phyloP scores from a whole-genome alignment of 495 filamentous ascomycete genomes.

The Cetradonia linearis region DNA sequence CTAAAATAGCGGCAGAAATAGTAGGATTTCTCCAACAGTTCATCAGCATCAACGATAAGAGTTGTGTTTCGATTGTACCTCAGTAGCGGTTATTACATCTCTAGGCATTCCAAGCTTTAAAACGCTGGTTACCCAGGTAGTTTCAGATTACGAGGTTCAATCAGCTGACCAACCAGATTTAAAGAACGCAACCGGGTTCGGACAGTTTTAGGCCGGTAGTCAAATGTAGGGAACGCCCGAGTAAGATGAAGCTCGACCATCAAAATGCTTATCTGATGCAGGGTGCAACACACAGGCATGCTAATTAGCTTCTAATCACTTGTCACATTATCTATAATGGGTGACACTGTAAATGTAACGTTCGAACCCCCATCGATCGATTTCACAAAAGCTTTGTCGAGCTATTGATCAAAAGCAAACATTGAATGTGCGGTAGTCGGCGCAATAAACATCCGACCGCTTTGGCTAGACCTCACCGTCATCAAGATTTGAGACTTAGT shows the following conservation, averaged over 20 bases:
- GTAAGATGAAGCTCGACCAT: neutral
- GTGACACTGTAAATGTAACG: neutral
- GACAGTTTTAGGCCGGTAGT: neutral
- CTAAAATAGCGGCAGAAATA: too few species aligned
- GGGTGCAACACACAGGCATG: neutral
- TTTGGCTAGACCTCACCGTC: neutral
- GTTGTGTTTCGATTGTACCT: too few species aligned
- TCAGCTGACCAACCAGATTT: neutral
- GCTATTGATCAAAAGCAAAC: neutral
- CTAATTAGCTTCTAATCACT: neutral
- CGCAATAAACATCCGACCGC: neutral
- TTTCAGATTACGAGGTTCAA: too few species aligned
- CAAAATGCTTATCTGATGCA: neutral
- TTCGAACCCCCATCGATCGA: too few species aligned
- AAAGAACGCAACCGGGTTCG: neutral
- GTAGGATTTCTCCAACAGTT: too few species aligned
- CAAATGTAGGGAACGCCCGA: neutral
- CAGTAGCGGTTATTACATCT: too few species aligned
- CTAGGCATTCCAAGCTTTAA: too few species aligned
- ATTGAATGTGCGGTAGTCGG: neutral
- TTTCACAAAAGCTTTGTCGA: neutral
- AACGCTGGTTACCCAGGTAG: too few species aligned
- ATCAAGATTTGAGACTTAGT: neutral
- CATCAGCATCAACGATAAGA: too few species aligned
- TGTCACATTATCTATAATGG: neutral